Evolutionary conservation across 1,139 yeast species (phyloP).

Genomic region (Pichia sp.): DNA sequence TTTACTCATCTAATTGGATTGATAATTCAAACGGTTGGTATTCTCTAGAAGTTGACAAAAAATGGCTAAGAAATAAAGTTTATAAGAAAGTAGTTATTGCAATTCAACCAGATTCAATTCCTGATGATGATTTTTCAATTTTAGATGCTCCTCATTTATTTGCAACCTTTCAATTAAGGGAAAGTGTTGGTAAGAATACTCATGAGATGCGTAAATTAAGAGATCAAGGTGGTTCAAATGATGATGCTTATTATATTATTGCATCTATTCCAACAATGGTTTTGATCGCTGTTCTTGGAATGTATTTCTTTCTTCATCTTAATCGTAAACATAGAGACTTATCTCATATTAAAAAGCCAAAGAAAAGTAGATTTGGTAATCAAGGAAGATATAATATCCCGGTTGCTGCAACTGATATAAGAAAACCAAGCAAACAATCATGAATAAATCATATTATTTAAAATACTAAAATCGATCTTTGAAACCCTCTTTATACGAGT

Average conservation of each 20-base stretch:
- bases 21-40: conserved; percentile 56
- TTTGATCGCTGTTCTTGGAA: conserved; percentile 49
- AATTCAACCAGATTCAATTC: conserved; percentile 62
- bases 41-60: conserved; percentile 52
- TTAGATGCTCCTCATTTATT: conserved; percentile 44
- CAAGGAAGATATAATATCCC: conserved; percentile 32
- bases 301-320: conserved; percentile 56
- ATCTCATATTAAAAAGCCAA: conserved; percentile 37
- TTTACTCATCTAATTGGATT: conserved; percentile 68
- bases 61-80: conserved; percentile 54
- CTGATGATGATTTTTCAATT: conserved; percentile 61
- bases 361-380: conserved; percentile 45
- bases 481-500: no score
- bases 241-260: conserved; percentile 63
- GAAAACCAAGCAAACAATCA: conserved; percentile 23
- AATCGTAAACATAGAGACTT: conserved; percentile 52
- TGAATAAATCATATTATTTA: no score
- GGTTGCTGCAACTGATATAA: conserved; percentile 25
- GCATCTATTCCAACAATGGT: conserved; percentile 69
- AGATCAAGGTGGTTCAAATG: conserved; percentile 52
- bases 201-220: conserved; percentile 45
- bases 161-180: conserved; percentile 49
- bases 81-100: conserved; percentile 49
- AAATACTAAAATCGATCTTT: no score
- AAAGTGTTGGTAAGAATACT: conserved; percentile 54